Conservation (phyloP, 1,139 yeast species). For the Hanseniaspora uvarum region DNA sequence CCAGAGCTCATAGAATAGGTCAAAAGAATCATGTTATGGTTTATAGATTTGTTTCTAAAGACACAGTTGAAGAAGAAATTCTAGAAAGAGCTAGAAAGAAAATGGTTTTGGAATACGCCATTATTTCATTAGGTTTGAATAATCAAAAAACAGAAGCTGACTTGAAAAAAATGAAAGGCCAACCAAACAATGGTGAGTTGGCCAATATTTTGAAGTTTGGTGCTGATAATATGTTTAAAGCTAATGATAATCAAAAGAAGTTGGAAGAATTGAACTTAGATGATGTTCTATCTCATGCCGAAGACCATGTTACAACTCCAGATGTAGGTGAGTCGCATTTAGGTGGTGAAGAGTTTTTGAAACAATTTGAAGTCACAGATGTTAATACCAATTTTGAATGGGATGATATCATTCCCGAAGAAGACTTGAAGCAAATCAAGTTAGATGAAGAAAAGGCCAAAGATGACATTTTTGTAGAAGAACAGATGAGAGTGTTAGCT, state of each 20-base stretch:
- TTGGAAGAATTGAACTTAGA: conserved; percentile 91
- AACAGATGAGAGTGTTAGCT: conserved; percentile 78
- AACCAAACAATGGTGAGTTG: conserved; percentile 76
- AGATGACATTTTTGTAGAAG: conserved; percentile 77
- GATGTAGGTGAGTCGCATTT: conserved; percentile 91
- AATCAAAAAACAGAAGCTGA: conserved; percentile 38
- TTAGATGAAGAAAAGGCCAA: conserved; percentile 80
- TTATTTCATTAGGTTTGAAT: conserved; percentile 88
- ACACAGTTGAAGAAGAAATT: conserved; percentile 94
- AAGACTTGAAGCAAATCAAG: conserved; percentile 76
- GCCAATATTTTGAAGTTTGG: conserved; percentile 94
- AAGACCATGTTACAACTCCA: conserved; percentile 92
- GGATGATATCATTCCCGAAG: conserved; percentile 98
- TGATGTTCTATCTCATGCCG: conserved; percentile 92
- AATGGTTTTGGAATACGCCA: conserved; percentile 97
- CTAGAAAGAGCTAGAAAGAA: conserved; percentile 92
- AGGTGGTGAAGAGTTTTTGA: conserved; percentile 96
- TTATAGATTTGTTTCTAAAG: conserved; percentile 90
- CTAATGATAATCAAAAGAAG: conserved; percentile 84
- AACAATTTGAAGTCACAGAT: conserved; percentile 96
- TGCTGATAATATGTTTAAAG: conserved; percentile 96
- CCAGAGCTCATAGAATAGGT: conserved; percentile 98
- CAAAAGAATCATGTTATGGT: conserved; percentile 97
- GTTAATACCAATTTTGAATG: conserved; percentile 97
- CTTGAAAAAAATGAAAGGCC: conserved; percentile 43